Evolutionary conservation across 495 filamentous ascomycete species (phyloP), one percentile per base, ranked within the genome.

Genomic region (Tuber magnatum): DNA sequence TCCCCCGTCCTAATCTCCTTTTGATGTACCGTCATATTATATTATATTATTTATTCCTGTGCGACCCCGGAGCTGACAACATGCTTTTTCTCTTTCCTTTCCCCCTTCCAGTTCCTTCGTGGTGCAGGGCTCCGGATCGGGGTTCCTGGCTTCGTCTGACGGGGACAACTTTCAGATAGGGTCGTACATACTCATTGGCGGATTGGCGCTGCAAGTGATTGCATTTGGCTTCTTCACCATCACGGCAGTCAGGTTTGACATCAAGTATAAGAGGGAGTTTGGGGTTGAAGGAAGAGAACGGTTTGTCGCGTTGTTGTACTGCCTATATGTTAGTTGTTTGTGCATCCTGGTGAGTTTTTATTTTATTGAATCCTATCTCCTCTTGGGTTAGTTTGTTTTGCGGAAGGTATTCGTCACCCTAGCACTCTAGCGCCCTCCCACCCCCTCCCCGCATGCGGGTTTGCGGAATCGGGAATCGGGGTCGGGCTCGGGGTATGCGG

Each of bases 101-200:
- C 51, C 51, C n/a, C 6, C 51, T 61, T 61, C 51, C 4, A 61
- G 51, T 32, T 61, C 77, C 0, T 80, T 80, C 61, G 46, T 80
- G 18, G 39, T 80, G 24, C 78, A 80, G n/a, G 78, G 78, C 2
- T 75, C 77, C 32, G 78, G 78, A 9, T 77, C 78, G 28, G 78
- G 78, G 0, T 73, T 80, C 61, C 75, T 80, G 77, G 73, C 68
- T 38, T 65, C 77, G 3, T 71, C 73, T 20, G 77, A 75, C 35
- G 77, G 77, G 68, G 39, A 42, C 35, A 20, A 24, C 22, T 48
- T 48, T 61, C 18, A 40, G 35, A 39, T 2, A 75, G 43, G 38
- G 35, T 44, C 41, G 9, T 74, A 32, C 40, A 40, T 41, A 68
- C 43, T 56, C 4, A 70, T 69, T 48, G 10, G 28, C 35, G 20